Base-by-base conservation (phyloP, 768 basidiomycete species). In the Coprinopsis cinerea region DNA sequence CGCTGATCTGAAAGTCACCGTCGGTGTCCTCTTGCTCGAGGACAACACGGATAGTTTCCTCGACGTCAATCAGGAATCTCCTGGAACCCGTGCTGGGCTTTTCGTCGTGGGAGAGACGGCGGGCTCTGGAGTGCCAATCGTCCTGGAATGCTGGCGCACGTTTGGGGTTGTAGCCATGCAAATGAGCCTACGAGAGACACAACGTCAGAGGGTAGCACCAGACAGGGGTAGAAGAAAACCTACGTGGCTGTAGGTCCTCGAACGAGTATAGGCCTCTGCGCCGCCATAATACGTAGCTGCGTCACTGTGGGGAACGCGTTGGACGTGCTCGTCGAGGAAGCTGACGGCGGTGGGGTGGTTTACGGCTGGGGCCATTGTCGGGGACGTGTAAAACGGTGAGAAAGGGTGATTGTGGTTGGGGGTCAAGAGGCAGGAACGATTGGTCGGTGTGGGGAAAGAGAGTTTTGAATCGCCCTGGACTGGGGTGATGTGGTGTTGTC, bases 11-110 rank as follows among this genome's bases (percentile, higher is more conserved):
- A 63, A 95, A 92, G 65, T 97, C 92, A 26, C 88, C 88, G 55
- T 98, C 92, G 13, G 95, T 97, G 63, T 99, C 95, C 64, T 99
- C 95, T 64, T 97, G 95, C 67, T 96, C 92, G 24, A 99, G 82
- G 9, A 98, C 84, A 49, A 96, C 82, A 28, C 94, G 85, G 60
- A 99, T 92, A 26, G 95, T 99, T 68, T 97, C 95, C 60, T 98
- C 95, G 14, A 98, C 95, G 61, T 97, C 95, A 51, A 98, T 92
- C 44, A 98, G 76, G 71, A 95, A 98, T 34, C 93, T 85, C 36
- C 94, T 75, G 2, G 92, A 89, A 0, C 78, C 83, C 0, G 83
- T 74, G 14, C 82, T 76, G 45, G 82, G 81, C 68, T 91, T 88
- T 70, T 95, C 92, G 63, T 97, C 93, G 62, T 96, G 93, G 17